Evolutionary conservation across 2,329 filamentous ascomycete species (phyloP), one percentile per base, ranked within the genome.

Genomic region (Phaeosphaeriaceae sp.): DNA sequence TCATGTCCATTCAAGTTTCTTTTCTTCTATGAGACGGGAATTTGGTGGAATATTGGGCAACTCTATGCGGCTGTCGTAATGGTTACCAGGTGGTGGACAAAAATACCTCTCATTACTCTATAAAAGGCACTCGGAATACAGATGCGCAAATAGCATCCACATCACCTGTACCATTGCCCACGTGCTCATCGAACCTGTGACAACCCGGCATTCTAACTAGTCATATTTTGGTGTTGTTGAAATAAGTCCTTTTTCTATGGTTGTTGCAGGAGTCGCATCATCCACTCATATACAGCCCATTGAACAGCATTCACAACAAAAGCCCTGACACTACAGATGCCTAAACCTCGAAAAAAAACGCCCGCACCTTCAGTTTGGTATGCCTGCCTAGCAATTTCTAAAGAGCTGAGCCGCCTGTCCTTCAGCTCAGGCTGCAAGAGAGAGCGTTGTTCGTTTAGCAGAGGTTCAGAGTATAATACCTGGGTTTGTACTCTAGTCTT

Each of bases 301-400:
- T 87, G 85, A n/a, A 90, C 88, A 2, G 93, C 92, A 76, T 97
- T 97, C 32, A 97, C 93, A 43, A 96, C 78, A 70, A 97, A 97
- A 0, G 93, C 93, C 60, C 93, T 80, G 7, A 89, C 74, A 72
- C 90, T 95, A 72, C 93, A 97, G 26, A 96, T 81, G 0, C 86
- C 85, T 34, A 97, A 72, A 1, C 89, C 90, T 73, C 90, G 82
- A 76, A 93, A 94, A 79, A 95, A 95, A 20, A 90, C 89, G 40
- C 81, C 78, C 32, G 87, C 73, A 28, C 87, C 87, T 76, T 94
- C 90, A 5, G 80, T 85, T 51, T 79, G 78, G 66, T 93, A 96
- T 0, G 87, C 83, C 33, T 84, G 76, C 56, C 74, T 83, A 0
- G 89, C 84, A 34, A 93, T 80, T 35, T 85, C 80, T 20, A 88